Evolutionary conservation across 305 asterid species (phyloP), one percentile per base, ranked within the genome.

Genomic region (Nicotiana rustica): DNA sequence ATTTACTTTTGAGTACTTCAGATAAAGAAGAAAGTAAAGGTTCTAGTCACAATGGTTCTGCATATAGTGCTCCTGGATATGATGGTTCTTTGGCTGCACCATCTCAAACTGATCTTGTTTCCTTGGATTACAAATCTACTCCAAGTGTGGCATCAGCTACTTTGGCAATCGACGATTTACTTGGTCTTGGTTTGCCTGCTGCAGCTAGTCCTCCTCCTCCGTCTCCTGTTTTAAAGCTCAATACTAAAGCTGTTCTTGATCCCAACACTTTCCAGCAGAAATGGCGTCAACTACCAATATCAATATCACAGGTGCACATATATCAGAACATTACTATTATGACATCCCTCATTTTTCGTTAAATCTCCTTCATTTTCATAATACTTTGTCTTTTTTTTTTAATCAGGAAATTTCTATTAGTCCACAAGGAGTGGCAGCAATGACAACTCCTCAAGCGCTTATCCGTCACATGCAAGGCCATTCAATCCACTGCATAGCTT

Each of bases 211-310:
- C 92, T 57, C 90, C 93, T 77, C 52, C 86, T 59, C 75, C 87
- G 18, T 83, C 92, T 85, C 84, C 97, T 61, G 85, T 89, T 36
- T 85, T 97, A 90, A 89, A 88, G 87, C 97, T 97, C 38, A 92
- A 90, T 86, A 86, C 93, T 38, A 95, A 93, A 87, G 96, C 99
- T 83, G 84, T 85, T 85, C 80, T 95, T 67, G 98, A 92, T 86
- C 88, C 99, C n/a, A 92, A 82, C 41, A 83, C 89, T 69, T 97
- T 97, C 89, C 99, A 97, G 95, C 98, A 92, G 92, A 97, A 93
- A 87, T 95, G 99, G 99, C 97, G 99, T 82, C 98, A 93, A 83
- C 90, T 92, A 6, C 94, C 96, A 65, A 89, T 91, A 73, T 91
- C 97, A 7, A 7, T 87, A 60, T 89, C 97, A 60, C 97, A 92